A percentile compares a stretch with the other conserved stretches of the same genome.
Evolutionary conservation across 2,329 filamentous ascomycete genomes (phyloP).

Genomic region (Monilinia laxa): DNA sequence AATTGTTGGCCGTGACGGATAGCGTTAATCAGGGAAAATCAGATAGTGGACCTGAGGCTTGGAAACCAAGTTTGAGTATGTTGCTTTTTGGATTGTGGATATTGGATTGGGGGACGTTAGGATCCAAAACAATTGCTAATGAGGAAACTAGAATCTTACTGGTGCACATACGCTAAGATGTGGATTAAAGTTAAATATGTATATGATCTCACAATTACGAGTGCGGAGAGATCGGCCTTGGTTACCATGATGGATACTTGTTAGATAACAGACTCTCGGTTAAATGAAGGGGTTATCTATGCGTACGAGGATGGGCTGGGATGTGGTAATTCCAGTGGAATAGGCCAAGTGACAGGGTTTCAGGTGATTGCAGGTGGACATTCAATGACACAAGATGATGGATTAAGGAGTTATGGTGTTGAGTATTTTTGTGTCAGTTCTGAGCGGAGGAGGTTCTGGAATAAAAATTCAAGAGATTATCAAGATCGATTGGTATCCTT

Average conservation of each 20-base stretch:
- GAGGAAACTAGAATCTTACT: constrained; percentile 53
- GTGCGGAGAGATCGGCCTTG: constrained; percentile 69
- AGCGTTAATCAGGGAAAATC: constrained; percentile 72
- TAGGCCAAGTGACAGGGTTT: background rate
- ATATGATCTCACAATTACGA: constrained; percentile 67
- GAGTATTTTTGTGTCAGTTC: background rate
- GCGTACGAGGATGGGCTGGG: background rate
- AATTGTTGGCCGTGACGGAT: constrained; percentile 77
- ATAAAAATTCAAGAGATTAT: background rate
- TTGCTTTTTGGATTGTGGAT: constrained; percentile 37
- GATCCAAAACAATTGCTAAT: background rate
- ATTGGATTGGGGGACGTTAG: background rate
- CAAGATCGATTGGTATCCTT: too few species aligned
- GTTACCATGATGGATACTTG: constrained; percentile 64
- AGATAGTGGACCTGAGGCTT: constrained; percentile 70
- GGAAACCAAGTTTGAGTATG: constrained; percentile 56
- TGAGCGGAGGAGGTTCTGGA: background rate
- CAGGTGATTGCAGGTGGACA: background rate
- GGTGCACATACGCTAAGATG: constrained; percentile 73
- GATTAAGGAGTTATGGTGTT: background rate
- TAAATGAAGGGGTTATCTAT: background rate
- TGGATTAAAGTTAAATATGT: constrained; percentile 78
- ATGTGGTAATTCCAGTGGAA: background rate
- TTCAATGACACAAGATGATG: background rate
- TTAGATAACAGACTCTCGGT: constrained; percentile 39